Conservation (phyloP, 257 asterid genomes). For the Ballota nigra region DNA sequence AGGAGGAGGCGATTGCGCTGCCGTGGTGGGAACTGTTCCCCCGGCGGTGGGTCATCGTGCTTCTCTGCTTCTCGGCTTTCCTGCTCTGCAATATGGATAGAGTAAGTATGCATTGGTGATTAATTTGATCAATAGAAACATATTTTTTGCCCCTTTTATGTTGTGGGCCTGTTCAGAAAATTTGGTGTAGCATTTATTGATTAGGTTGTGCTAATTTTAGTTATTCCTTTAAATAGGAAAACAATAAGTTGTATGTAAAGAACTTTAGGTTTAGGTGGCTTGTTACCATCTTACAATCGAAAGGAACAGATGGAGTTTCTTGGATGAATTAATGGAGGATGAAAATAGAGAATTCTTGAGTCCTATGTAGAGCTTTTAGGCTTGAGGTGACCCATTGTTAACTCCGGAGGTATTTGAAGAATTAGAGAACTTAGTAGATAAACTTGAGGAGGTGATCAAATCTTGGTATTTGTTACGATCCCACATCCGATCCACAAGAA, state of each 20-base stretch:
- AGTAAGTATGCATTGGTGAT: constrained; percentile 44
- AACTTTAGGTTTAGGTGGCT: background rate
- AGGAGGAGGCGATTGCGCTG: constrained; percentile 8
- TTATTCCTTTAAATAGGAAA: background rate
- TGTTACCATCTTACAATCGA: background rate
- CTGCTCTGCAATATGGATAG: constrained; percentile 93
- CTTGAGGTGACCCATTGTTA: too few species aligned
- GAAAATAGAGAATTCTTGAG: background rate
- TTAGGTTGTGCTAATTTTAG: background rate
- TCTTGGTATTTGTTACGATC: too few species aligned
- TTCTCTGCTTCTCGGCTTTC: constrained; percentile 80
- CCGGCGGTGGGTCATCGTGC: constrained; percentile 83
- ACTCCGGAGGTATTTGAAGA: background rate
- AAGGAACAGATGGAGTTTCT: background rate
- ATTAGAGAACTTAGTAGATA: background rate
- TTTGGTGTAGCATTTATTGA: background rate
- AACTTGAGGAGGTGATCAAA: background rate
- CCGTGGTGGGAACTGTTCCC: constrained; percentile 83
- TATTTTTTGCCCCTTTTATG: background rate
- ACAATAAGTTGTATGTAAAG: background rate
- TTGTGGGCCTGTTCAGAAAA: background rate
- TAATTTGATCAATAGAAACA: background rate
- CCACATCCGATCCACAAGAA: too few species aligned
- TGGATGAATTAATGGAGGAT: background rate
- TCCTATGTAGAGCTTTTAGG: too few species aligned